phyloP scores from a whole-genome alignment of 257 asterid species.

The Linaria vulgaris region DNA sequence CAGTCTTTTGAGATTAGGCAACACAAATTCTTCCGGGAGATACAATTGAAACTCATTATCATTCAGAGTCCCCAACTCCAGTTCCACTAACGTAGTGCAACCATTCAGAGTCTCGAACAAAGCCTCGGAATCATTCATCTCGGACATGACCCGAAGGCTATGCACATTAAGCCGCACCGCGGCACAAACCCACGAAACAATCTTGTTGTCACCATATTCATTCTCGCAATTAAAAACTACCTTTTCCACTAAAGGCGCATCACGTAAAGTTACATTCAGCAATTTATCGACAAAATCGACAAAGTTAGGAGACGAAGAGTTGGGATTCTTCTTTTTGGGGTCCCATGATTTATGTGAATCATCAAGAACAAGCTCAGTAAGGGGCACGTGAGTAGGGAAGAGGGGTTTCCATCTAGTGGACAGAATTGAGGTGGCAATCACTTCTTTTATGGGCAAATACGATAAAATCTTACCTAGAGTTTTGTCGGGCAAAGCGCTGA shows the following conservation, averaged over 20 bases:
- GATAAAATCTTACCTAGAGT: no score
- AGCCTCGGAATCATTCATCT: neutral
- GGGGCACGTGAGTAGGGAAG: neutral
- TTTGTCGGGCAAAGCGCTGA: no score
- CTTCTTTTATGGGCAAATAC: neutral
- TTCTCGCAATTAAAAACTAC: neutral
- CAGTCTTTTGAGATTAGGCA: no score
- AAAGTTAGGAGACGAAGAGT: neutral
- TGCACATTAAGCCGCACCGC: neutral
- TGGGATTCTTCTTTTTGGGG: no score
- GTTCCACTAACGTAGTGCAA: neutral
- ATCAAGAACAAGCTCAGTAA: conserved; percentile 1
- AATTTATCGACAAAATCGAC: neutral
- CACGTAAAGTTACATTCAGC: neutral
- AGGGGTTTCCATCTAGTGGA: neutral
- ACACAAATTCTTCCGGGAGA: no score
- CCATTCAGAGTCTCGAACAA: neutral
- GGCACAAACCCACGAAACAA: neutral
- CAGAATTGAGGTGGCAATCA: neutral
- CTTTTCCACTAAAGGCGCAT: neutral
- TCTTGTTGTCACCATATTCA: neutral
- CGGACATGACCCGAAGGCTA: neutral
- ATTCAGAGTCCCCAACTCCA: neutral
- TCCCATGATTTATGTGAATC: neutral
- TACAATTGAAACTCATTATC: neutral